Base-by-base conservation (phyloP, 192 early-diverging fungal species). In the Coemansia sp. region DNA sequence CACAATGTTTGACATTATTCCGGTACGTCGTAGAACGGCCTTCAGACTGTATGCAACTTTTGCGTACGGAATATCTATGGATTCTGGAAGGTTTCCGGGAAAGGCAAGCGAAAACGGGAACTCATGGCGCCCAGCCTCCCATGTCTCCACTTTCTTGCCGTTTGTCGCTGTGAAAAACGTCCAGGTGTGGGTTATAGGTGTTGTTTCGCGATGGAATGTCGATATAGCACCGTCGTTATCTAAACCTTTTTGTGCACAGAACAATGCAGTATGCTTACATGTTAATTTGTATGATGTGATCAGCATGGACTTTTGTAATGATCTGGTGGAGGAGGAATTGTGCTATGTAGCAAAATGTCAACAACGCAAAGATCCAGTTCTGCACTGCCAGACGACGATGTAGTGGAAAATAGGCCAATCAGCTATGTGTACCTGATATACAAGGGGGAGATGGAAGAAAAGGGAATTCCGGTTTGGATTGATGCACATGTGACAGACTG, bases 81-180 rank as follows among this genome's bases (percentile, higher is more conserved):
- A 61, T 22, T 82, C 80, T 11, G 80, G 80, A 41, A 82, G 62
- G 42, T 45, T 74, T 41, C 80, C 80, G 1, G 80, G 80, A 26
- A 82, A 77, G 10, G 72, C 72, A 22, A 82, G 51, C 41, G 74
- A 77, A 56, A 82, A 82, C 37, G 80, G 74, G 26, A 74, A 82
- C 65, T 71, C 72, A 64, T 82, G 75, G 3, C 66, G 62, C 4
- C 80, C 80, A 5, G 74, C 80, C 8, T 82, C 69, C 74, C 74
- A 82, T 37, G 75, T 74, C 72, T 82, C 80, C 55, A 69, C 61
- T 51, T 61, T 72, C 15, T 63, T 71, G 55, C 78, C 78, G 67
- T 81, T 68, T 4, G 64, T 61, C 1, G 78, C 67, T 12, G 69
- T 67, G 48, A 81, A 81, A 62, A 81, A 76, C 15, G 73, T 69